phyloP scores from a whole-genome alignment of 176 grass and related monocot genomes.

The Avena insularis region DNA sequence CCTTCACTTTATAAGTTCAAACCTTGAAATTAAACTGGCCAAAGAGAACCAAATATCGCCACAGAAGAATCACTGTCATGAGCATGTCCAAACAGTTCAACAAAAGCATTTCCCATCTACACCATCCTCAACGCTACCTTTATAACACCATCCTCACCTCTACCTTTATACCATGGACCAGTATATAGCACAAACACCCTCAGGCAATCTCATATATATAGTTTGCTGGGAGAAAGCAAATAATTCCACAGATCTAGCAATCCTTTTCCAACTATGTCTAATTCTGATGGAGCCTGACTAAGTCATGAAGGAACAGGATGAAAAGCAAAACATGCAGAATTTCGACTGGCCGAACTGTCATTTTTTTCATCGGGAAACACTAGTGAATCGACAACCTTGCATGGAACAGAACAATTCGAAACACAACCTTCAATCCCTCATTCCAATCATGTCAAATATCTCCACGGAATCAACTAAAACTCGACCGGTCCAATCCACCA shows the following conservation, averaged over 20 bases:
- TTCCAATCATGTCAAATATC: not conserved
- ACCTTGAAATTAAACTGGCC: not conserved
- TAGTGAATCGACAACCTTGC: no score
- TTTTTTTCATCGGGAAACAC: no score
- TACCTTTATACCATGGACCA: not conserved
- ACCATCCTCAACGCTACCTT: not conserved
- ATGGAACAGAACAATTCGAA: no score
- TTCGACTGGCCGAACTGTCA: not conserved
- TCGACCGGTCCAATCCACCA: not conserved
- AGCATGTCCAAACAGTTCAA: not conserved
- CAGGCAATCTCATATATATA: not conserved
- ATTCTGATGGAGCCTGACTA: not conserved
- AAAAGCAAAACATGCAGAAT: not conserved
- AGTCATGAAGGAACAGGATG: not conserved
- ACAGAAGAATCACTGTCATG: not conserved
- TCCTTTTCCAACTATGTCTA: not conserved
- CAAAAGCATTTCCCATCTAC: not conserved
- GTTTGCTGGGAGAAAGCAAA: not conserved
- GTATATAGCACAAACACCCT: not conserved
- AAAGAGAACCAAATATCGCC: not conserved
- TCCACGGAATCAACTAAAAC: not conserved
- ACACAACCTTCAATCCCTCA: not conserved
- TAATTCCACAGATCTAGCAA: slow-evolving; percentile 6
- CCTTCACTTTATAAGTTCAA: not conserved
- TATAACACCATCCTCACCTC: not conserved